Evolutionary conservation across 108 stramenopile species (phyloP).

Genomic region (Parmales sp.): DNA sequence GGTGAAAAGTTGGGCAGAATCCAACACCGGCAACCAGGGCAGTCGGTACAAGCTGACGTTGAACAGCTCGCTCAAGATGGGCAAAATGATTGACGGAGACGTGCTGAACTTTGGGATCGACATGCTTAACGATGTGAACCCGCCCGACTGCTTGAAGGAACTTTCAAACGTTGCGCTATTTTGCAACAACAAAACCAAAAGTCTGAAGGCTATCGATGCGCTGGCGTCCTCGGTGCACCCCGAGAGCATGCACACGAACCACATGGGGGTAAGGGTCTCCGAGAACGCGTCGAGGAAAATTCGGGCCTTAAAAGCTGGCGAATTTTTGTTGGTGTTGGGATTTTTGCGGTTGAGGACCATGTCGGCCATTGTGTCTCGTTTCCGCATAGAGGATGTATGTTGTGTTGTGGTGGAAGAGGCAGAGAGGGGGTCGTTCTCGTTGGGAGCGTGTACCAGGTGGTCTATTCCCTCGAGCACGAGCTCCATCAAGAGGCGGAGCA

Average conservation of each 20-base stretch:
- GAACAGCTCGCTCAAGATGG: conserved; percentile 67
- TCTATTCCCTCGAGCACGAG: conserved; percentile 79
- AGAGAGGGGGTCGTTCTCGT: background rate
- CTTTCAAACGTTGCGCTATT: conserved; percentile 56
- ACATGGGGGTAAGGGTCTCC: conserved; percentile 69
- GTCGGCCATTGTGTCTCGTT: background rate
- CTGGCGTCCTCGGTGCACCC: conserved; percentile 76
- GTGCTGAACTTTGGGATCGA: conserved; percentile 76
- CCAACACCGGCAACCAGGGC: conserved; percentile 54
- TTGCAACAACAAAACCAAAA: conserved; percentile 80
- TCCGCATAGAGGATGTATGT: background rate
- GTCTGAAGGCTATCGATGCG: conserved; percentile 61
- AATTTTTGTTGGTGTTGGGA: no score
- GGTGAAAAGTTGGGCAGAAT: conserved; percentile 60
- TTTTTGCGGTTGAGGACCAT: no score
- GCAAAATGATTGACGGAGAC: conserved; percentile 59
- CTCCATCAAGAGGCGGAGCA: conserved; percentile 72
- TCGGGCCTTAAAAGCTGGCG: background rate
- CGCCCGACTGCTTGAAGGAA: conserved; percentile 62
- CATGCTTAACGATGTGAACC: conserved; percentile 68
- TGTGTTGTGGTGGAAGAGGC: background rate
- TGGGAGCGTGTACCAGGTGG: background rate
- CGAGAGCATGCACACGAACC: conserved; percentile 78
- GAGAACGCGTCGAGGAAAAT: conserved; percentile 69
- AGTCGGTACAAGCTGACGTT: conserved; percentile 66